Base-by-base conservation (phyloP, 176 grass and related monocot species). In the Eragrostis nindensis region DNA sequence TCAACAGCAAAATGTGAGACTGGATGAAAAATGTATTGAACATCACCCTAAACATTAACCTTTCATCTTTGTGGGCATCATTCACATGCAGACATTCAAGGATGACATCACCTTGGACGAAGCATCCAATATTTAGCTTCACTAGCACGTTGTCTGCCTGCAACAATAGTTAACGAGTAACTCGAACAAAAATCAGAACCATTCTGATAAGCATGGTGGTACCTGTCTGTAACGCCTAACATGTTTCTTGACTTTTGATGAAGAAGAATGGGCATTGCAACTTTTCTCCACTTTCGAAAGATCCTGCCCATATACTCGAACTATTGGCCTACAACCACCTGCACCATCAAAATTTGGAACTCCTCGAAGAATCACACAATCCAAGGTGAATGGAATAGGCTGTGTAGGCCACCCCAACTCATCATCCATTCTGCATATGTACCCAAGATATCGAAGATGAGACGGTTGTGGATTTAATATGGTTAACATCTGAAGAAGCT, bases 11-110 rank as follows among this genome's bases (percentile, higher is more conserved):
- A 83, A 98, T 91, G 67, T 95, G 92, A 87, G 92, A 98, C 53
- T 89, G 92, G 61, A 95, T 89, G 75, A 98, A 98, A 69, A 79
- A 82, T 29, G 90, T 98, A 67, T 95, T 98, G 90, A 98, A 98
- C 92, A 91, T 98, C 52, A 95, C 81, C 59, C 95, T 88, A 73
- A 98, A 98, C 86, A 98, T 93, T 26, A 98, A 76, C 60, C 73
- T 78, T 83, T 91, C 90, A 47, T 76, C 79, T 70, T 86, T 71
- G n/a, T 68, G 61, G 75, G 72, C 80, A 77, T 89, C 79, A 75
- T 89, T 88, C 71, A 93, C 65, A 84, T 98, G 88, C 40, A 95
- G 80, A 85, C 95, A 98, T 83, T 98, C 92, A 77, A 98, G 86
- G 46, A 95, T 75, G 19, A 95, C 86, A 72, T 98, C 95, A 46